phyloP scores from a whole-genome alignment of 139 green algal genomes.

The Closterium sp. region DNA sequence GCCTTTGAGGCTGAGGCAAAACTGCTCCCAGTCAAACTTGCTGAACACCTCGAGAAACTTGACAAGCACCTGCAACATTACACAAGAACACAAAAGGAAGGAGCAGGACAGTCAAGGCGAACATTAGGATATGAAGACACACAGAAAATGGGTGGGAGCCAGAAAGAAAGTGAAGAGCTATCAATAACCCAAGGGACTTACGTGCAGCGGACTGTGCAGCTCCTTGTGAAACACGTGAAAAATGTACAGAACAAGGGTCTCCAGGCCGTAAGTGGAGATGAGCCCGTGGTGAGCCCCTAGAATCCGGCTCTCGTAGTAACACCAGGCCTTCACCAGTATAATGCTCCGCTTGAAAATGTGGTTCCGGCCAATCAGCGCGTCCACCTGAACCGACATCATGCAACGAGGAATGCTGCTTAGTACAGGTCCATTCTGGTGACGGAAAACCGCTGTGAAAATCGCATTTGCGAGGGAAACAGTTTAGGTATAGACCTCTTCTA shows the following conservation, averaged over 20 bases:
- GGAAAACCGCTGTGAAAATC: background rate
- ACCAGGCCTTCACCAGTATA: constrained; percentile 97
- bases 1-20: constrained; percentile 78
- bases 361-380: constrained; percentile 68
- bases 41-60: constrained; percentile 80
- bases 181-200: constrained; percentile 42
- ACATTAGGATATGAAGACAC: no score
- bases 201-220: constrained; percentile 72
- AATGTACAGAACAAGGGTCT: constrained; percentile 93
- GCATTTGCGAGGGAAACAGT: background rate
- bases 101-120: no score
- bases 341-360: constrained; percentile 95
- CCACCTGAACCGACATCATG: constrained; percentile 52
- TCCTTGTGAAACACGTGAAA: constrained; percentile 79
- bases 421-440: background rate
- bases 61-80: constrained; percentile 70
- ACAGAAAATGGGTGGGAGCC: no score
- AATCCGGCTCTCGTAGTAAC: constrained; percentile 94
- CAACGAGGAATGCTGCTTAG: background rate
- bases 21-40: constrained; percentile 74
- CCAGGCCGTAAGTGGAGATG: constrained; percentile 93
- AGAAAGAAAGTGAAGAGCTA: no score
- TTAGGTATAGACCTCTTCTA: constrained; percentile 66
- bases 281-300: constrained; percentile 92
- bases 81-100: background rate